These are phyloP conservation scores for Scenedesmus sp. DNA, from an alignment of 163 green algal genomes.

Conservation along the genomic window DNA sequence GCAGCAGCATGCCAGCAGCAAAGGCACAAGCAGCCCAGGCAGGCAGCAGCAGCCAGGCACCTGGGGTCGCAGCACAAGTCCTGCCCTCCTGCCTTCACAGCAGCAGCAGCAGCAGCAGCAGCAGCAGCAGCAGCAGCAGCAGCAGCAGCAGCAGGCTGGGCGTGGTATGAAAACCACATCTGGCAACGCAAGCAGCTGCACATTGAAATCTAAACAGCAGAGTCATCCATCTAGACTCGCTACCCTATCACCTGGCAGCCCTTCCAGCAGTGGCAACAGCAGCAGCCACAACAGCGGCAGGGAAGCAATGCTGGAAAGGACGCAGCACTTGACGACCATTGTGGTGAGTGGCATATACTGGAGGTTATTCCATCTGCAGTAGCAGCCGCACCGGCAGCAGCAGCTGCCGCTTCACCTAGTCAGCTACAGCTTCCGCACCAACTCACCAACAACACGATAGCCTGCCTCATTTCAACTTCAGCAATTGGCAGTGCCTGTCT, in stretches of 20 bases:
- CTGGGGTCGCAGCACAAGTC: neutral
- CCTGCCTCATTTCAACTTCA: too few species aligned
- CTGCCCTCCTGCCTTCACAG: neutral
- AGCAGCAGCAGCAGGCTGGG: neutral
- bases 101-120: neutral
- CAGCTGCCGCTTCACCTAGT: too few species aligned
- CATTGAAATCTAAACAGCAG: neutral
- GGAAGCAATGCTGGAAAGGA: neutral
- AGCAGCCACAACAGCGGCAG: neutral
- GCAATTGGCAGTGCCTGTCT: too few species aligned
- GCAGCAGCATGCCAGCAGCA: neutral
- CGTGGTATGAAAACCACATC: neutral
- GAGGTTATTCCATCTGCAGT: neutral
- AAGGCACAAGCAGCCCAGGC: neutral
- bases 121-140: too few species aligned
- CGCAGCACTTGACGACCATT: slow-evolving; percentile 31
- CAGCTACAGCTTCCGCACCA: too few species aligned
- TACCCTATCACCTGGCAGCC: neutral
- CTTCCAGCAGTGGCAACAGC: neutral
- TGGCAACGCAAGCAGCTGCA: neutral
- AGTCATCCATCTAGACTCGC: neutral
- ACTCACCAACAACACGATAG: too few species aligned
- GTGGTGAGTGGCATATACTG: neutral
- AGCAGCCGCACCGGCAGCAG: neutral
- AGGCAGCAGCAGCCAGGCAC: neutral